Conservation (phyloP, 73 alveolate species). For the Tetrahymena borealis region DNA sequence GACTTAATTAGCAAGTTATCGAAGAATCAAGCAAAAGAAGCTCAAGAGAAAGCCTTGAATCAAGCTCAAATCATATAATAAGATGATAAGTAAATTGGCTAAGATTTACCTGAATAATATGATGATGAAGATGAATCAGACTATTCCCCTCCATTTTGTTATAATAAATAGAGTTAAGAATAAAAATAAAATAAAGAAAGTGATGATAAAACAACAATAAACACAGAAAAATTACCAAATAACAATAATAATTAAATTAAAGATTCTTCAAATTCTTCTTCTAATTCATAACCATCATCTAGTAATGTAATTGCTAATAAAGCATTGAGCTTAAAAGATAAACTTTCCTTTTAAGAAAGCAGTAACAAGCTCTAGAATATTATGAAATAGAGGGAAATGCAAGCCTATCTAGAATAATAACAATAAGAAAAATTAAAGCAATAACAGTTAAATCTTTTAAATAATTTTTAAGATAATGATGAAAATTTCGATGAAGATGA, state of each 20-base stretch:
- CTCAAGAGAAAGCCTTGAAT: neutral
- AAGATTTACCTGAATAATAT: neutral
- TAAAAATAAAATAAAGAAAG: neutral
- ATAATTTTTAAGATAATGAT: neutral
- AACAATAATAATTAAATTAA: neutral
- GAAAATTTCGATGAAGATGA: neutral
- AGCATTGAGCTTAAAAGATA: neutral
- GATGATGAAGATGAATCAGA: neutral
- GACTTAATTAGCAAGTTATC: too few species aligned
- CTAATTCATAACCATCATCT: neutral
- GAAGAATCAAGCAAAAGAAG: neutral
- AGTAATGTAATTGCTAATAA: neutral
- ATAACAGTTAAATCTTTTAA: neutral
- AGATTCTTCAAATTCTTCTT: neutral
- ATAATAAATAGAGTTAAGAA: neutral
- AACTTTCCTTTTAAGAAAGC: neutral
- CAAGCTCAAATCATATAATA: neutral
- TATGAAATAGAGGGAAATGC: neutral
- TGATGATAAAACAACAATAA: neutral
- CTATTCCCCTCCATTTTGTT: neutral
- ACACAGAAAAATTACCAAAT: neutral
- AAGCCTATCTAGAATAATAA: neutral
- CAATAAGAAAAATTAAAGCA: neutral
- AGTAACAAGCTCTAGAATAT: neutral
- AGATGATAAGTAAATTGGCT: neutral